A percentile compares a stretch with the other conserved stretches of the same genome.
Evolutionary conservation across 768 basidiomycete species (phyloP).

Genomic region (Mrakia gelida): DNA sequence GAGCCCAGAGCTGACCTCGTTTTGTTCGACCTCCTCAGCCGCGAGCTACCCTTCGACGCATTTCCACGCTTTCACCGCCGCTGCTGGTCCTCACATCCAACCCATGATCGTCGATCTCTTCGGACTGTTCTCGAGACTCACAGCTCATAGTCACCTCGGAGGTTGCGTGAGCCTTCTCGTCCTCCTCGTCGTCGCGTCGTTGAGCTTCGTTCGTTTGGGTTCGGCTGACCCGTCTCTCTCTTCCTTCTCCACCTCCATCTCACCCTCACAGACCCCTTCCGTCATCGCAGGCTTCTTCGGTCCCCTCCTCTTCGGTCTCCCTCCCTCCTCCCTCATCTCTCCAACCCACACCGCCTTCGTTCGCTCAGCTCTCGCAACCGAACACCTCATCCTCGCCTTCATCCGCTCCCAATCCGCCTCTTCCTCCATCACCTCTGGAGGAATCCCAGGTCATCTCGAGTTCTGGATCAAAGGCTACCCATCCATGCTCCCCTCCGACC

Average conservation of each 20-base stretch:
- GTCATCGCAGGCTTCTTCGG: conserved; percentile 27
- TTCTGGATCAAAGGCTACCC: conserved; percentile 91
- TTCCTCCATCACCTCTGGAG: conserved; percentile 35
- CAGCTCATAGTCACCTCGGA: conserved; percentile 54
- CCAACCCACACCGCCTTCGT: conserved; percentile 66
- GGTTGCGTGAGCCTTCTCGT: conserved; percentile 18
- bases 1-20: conserved; percentile 10
- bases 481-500: conserved; percentile 59
- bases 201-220: not conserved
- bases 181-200: not conserved
- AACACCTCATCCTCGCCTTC: conserved; percentile 86
- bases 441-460: conserved; percentile 69
- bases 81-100: conserved; percentile 35
- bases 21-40: conserved; percentile 45
- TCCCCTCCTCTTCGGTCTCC: conserved; percentile 81
- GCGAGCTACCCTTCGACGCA: conserved; percentile 65
- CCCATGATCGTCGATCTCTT: conserved; percentile 54
- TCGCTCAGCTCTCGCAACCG: conserved; percentile 76
- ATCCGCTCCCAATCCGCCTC: conserved; percentile 71
- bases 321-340: conserved; percentile 49
- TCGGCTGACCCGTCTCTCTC: too few relatives aligned
- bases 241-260: not conserved
- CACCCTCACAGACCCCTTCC: conserved; percentile 18
- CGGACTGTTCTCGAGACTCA: conserved; percentile 72
- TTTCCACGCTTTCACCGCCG: conserved; percentile 62